These are phyloP conservation scores for Chrysoporthe deuterocubensis DNA, from an alignment of 2,329 filamentous ascomycete genomes.

Conservation along the genomic window DNA sequence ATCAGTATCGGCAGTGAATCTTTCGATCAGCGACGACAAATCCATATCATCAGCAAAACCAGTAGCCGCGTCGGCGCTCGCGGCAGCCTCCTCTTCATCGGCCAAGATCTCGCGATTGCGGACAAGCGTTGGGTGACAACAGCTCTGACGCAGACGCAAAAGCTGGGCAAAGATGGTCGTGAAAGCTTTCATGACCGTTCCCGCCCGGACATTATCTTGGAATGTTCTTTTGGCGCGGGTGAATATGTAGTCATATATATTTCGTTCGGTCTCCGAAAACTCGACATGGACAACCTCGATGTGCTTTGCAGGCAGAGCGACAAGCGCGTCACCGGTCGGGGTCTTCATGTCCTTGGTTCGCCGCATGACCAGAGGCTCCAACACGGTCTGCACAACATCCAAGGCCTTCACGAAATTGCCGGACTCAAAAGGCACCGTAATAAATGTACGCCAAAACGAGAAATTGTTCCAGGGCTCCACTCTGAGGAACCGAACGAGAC, in stretches of 20 bases:
- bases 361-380: slow-evolving; percentile 93
- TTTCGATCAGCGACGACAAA: slow-evolving; percentile 79
- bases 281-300: slow-evolving; percentile 89
- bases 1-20: slow-evolving; percentile 74
- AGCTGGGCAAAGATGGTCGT: slow-evolving; percentile 98
- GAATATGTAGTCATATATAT: slow-evolving; percentile 92
- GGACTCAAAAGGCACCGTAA: slow-evolving; percentile 94
- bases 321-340: slow-evolving; percentile 74
- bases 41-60: slow-evolving; percentile 97
- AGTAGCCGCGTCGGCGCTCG: slow-evolving; percentile 76
- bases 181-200: slow-evolving; percentile 92
- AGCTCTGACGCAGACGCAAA: slow-evolving; percentile 86
- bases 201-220: slow-evolving; percentile 83
- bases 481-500: slow-evolving; percentile 85
- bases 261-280: slow-evolving; percentile 80
- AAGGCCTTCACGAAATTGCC: slow-evolving; percentile 92
- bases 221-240: slow-evolving; percentile 82
- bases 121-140: slow-evolving; percentile 89
- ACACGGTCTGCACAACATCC: slow-evolving; percentile 94
- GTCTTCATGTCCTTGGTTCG: slow-evolving; percentile 99
- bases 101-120: slow-evolving; percentile 82
- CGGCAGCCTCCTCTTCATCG: slow-evolving; percentile 83
- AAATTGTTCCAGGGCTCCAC: slow-evolving; percentile 99
- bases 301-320: slow-evolving; percentile 78
- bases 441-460: slow-evolving; percentile 98